These are phyloP conservation scores for Candida manassasensis DNA, from an alignment of 805 yeast genomes.

Conservation along the genomic window DNA sequence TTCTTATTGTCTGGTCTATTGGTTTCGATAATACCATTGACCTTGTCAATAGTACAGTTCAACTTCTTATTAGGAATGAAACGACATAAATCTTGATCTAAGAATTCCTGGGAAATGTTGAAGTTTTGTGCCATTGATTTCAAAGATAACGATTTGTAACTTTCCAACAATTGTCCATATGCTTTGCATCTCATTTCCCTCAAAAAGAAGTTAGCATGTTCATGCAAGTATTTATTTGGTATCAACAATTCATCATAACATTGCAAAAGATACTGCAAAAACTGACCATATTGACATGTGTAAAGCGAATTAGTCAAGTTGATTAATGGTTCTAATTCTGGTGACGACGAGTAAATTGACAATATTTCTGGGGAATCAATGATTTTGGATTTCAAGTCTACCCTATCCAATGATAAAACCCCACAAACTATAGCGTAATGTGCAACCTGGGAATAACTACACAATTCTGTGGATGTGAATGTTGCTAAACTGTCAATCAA, in stretches of 20 bases:
- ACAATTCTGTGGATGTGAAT: conserved; percentile 86
- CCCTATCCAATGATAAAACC: conserved; percentile 73
- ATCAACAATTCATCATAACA: conserved; percentile 70
- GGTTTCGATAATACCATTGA: conserved; percentile 91
- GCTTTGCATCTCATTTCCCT: conserved; percentile 95
- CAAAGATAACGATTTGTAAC: conserved; percentile 84
- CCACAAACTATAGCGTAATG: conserved; percentile 88
- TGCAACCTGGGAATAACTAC: conserved; percentile 86
- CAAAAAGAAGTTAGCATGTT: conserved; percentile 78
- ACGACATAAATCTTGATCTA: conserved; percentile 82
- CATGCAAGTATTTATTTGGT: conserved; percentile 58
- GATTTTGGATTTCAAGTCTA: conserved; percentile 74
- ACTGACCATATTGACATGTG: conserved; percentile 78
- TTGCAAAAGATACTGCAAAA: conserved; percentile 71
- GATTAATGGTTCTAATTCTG: conserved; percentile 72
- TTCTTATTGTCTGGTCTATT: conserved; percentile 96
- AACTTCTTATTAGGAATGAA: conserved; percentile 91
- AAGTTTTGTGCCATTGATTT: conserved; percentile 93
- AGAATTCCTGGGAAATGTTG: conserved; percentile 81
- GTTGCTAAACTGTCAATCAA: conserved; percentile 91
- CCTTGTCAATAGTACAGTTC: conserved; percentile 93
- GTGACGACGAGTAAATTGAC: conserved; percentile 67
- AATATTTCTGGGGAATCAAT: conserved; percentile 93
- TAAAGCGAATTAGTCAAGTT: conserved; percentile 82
- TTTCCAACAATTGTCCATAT: conserved; percentile 88